phyloP scores from a whole-genome alignment of 177 flowering plant genomes.

The Vitis hybrid region DNA sequence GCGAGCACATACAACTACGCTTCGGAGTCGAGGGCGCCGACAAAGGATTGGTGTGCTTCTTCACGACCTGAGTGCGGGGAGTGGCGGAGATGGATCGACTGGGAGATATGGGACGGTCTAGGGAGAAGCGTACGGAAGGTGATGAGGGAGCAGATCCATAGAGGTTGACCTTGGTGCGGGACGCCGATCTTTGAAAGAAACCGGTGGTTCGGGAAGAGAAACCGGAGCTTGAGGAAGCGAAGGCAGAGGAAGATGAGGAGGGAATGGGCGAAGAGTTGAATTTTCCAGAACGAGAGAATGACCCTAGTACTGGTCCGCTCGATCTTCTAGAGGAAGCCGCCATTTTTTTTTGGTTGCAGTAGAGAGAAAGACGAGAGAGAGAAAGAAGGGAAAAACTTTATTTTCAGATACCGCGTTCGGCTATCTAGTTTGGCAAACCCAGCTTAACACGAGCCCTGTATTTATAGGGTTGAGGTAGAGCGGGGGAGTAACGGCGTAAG shows the following conservation, averaged over 20 bases:
- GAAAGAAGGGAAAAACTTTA: slow-evolving; percentile 15
- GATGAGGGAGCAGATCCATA: slow-evolving; percentile 25
- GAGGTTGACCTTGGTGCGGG: slow-evolving; percentile 48
- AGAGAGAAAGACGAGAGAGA: slow-evolving; percentile 3
- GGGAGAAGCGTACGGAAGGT: slow-evolving; percentile 40
- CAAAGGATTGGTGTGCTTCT: slow-evolving; percentile 15
- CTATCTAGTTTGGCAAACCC: slow-evolving; percentile 56
- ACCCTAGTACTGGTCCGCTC: slow-evolving; percentile 46
- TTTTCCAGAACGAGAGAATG: slow-evolving; percentile 33
- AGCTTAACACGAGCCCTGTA: slow-evolving; percentile 35
- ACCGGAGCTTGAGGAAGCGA: slow-evolving; percentile 44
- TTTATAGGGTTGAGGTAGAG: slow-evolving; percentile 42
- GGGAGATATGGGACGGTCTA: slow-evolving; percentile 54
- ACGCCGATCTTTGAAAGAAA: slow-evolving; percentile 27
- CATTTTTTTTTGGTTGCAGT: slow-evolving; percentile 26
- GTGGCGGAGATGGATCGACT: slow-evolving; percentile 43
- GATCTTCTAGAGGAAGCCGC: slow-evolving; percentile 48
- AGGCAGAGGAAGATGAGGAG: slow-evolving; percentile 32
- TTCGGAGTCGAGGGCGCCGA: slow-evolving; percentile 20
- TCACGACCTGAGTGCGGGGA: slow-evolving; percentile 26
- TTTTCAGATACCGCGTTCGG: slow-evolving; percentile 31
- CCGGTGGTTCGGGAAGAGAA: slow-evolving; percentile 32
- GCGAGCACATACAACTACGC: slow-evolving; percentile 74
- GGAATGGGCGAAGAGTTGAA: slow-evolving; percentile 17
- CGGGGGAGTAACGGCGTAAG: not conserved